Evolutionary conservation across 805 yeast genomes (phyloP).

Genomic region (Candida wancherniae): DNA sequence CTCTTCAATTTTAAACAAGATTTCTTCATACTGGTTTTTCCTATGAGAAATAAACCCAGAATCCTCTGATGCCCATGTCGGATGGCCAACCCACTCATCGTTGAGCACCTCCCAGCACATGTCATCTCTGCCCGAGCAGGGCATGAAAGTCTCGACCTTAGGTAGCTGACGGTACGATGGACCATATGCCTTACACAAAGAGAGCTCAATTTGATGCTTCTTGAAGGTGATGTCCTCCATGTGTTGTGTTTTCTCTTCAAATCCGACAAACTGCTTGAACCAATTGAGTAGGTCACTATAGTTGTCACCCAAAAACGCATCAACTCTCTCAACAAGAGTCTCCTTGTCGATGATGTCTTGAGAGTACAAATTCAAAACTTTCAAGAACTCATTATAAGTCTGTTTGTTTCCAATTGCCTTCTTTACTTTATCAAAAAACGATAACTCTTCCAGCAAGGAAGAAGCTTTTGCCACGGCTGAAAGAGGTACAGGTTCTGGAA

Average conservation of each 20-base stretch:
- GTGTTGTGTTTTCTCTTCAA: conserved; percentile 74
- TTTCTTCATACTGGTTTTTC: conserved; percentile 96
- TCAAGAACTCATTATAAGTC: conserved; percentile 87
- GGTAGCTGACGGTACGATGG: conserved; percentile 93
- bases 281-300: conserved; percentile 76
- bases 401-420: conserved; percentile 84
- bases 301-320: conserved; percentile 73
- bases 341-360: conserved; percentile 85
- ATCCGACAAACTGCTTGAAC: conserved; percentile 92
- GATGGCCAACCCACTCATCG: conserved; percentile 99
- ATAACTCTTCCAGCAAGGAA: conserved; percentile 74
- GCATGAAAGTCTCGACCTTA: conserved; percentile 91
- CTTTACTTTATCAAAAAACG: conserved; percentile 89
- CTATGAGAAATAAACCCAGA: conserved; percentile 99
- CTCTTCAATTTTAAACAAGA: conserved; percentile 90
- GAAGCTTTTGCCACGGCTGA: conserved; percentile 44
- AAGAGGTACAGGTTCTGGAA: conserved; percentile 74
- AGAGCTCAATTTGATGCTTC: conserved; percentile 86
- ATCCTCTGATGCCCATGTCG: conserved; percentile 99
- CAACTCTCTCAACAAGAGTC: conserved; percentile 77
- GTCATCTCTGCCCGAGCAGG: conserved; percentile 97
- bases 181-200: conserved; percentile 89
- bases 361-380: conserved; percentile 78
- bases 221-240: conserved; percentile 86
- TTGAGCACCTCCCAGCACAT: conserved; percentile 98